Percentiles rank a stretch among this genome's conserved stretches.
Evolutionary conservation across 768 basidiomycete species (phyloP).

Genomic region (Lactarius quietus): DNA sequence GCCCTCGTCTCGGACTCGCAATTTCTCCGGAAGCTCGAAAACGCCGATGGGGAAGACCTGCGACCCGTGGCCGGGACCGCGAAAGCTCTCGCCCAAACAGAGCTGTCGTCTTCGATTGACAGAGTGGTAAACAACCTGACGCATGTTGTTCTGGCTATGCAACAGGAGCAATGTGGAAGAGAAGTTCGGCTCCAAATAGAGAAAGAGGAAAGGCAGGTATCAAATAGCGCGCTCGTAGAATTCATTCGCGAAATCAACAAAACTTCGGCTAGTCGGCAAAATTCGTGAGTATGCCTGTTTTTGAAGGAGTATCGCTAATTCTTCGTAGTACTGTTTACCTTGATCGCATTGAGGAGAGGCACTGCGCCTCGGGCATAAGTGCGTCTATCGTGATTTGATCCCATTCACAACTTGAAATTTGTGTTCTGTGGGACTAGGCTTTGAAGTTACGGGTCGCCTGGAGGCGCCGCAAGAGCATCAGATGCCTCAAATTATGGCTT

Average conservation of each 20-base stretch:
- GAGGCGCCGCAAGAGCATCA: background rate
- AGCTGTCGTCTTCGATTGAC: slow-evolving; percentile 8
- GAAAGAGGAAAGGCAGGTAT: background rate
- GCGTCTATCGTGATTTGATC: no score
- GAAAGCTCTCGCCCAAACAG: background rate
- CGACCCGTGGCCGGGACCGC: background rate
- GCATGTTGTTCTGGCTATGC: slow-evolving; percentile 1
- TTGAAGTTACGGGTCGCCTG: background rate
- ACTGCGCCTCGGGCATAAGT: background rate
- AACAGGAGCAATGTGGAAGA: slow-evolving; percentile 1
- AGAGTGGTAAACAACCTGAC: background rate
- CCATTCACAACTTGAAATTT: no score
- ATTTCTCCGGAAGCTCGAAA: slow-evolving; percentile 15
- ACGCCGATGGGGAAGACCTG: background rate
- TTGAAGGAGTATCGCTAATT: background rate
- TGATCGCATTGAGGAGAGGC: background rate
- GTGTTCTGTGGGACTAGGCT: background rate
- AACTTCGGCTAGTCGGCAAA: background rate
- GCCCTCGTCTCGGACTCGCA: background rate
- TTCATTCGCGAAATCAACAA: slow-evolving; percentile 16
- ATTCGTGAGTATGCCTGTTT: background rate
- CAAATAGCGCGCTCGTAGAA: background rate
- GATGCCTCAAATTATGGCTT: background rate
- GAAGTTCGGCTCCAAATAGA: background rate
- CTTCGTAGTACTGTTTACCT: background rate